A percentile compares a stretch with the other conserved stretches of the same genome.
Conservation (phyloP, 2,329 filamentous ascomycete species). For the Ambrosiella xylebori region DNA sequence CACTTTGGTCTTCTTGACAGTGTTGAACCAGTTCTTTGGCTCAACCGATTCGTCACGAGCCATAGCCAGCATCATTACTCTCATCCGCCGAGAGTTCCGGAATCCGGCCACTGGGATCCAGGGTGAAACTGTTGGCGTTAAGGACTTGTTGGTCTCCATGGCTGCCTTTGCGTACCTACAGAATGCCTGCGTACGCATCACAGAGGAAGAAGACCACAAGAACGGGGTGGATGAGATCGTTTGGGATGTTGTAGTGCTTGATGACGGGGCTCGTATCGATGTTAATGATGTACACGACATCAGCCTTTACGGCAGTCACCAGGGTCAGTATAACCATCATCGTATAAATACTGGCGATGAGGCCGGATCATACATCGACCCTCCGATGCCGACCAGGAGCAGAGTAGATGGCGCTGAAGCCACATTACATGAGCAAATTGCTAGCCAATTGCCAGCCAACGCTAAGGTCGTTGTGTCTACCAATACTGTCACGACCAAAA, state of each 20-base stretch:
- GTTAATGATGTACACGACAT: constrained; percentile 23
- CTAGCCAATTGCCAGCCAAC: constrained; percentile 35
- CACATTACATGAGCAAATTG: constrained; percentile 34
- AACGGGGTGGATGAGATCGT: constrained; percentile 37
- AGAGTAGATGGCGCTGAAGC: constrained; percentile 16
- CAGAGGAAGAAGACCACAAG: constrained; percentile 31
- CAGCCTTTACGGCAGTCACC: constrained; percentile 20
- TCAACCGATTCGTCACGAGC: constrained; percentile 53
- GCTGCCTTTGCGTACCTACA: constrained; percentile 46
- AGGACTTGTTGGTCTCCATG: constrained; percentile 43
- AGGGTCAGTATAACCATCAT: constrained; percentile 2
- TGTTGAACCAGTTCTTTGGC: constrained; percentile 47
- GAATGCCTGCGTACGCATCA: constrained; percentile 33
- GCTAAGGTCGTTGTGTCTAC: constrained; percentile 44
- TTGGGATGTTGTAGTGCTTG: constrained; percentile 50
- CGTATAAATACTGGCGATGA: not conserved
- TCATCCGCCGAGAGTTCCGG: constrained; percentile 46
- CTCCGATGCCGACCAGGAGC: constrained; percentile 7
- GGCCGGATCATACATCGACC: not conserved
- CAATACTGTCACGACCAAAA: constrained; percentile 41
- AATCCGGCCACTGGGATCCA: constrained; percentile 42
- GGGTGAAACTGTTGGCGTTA: constrained; percentile 41
- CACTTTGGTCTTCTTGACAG: constrained; percentile 39
- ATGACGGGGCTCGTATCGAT: constrained; percentile 40
- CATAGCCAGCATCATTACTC: constrained; percentile 47